A percentile compares a stretch with the other conserved stretches of the same genome.
These are phyloP conservation scores for Neopestalotiopsis clavispora DNA, from an alignment of 2,329 filamentous ascomycete species.

Conservation along the genomic window DNA sequence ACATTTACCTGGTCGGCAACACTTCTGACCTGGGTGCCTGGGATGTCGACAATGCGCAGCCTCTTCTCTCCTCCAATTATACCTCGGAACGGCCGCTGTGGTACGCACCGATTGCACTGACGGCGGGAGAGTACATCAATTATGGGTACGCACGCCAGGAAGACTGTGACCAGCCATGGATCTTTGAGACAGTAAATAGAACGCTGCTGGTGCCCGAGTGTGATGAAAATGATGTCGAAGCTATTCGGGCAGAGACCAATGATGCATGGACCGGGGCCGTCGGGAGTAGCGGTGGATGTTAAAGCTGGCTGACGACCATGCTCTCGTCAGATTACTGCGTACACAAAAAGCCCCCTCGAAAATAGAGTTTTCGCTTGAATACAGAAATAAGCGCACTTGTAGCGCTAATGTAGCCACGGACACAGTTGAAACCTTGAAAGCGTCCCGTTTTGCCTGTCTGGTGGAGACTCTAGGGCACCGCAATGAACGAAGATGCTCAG, in stretches of 20 bases:
- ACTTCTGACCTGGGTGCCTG: constrained; percentile 48
- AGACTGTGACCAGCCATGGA: constrained; percentile 45
- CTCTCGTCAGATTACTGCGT: background rate
- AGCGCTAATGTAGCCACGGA: too few relatives aligned
- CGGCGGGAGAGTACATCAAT: constrained; percentile 44
- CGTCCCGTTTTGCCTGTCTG: too few relatives aligned
- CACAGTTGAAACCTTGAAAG: too few relatives aligned
- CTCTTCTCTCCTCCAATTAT: constrained; percentile 47
- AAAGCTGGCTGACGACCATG: background rate
- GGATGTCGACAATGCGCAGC: constrained; percentile 42
- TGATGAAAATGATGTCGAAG: constrained; percentile 29
- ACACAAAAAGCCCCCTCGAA: too few relatives aligned
- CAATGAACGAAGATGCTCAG: too few relatives aligned
- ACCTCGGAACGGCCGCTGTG: constrained; percentile 48
- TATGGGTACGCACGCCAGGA: constrained; percentile 53
- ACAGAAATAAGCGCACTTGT: too few relatives aligned
- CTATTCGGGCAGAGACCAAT: constrained; percentile 34
- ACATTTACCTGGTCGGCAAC: constrained; percentile 49
- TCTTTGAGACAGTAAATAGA: constrained; percentile 50
- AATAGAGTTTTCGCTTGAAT: too few relatives aligned
- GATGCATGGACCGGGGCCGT: constrained; percentile 44
- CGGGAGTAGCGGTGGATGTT: constrained; percentile 32
- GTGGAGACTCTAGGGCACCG: too few relatives aligned
- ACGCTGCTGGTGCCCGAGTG: constrained; percentile 45
- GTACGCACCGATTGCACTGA: constrained; percentile 44